These are phyloP conservation scores for Colletotrichum aenigma DNA, from an alignment of 2,329 filamentous ascomycete genomes.

Conservation along the genomic window DNA sequence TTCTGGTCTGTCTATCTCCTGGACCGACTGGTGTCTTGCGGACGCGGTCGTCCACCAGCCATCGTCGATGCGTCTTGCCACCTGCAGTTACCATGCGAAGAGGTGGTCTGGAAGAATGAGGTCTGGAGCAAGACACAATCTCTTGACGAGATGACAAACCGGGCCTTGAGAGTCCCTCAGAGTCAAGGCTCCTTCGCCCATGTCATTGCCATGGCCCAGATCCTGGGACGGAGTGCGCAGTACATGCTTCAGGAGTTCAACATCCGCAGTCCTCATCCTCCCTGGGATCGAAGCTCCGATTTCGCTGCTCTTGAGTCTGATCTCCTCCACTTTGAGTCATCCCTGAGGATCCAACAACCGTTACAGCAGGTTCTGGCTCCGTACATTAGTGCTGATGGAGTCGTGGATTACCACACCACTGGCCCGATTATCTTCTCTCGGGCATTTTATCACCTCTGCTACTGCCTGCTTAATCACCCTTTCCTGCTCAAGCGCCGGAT, in stretches of 20 bases:
- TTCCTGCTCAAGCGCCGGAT: neutral
- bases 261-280: neutral
- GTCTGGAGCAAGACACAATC: neutral
- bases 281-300: neutral
- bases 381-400: neutral
- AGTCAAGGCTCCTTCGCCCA: neutral
- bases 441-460: neutral
- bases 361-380: neutral
- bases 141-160: neutral
- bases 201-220: neutral
- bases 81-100: conserved; percentile 31
- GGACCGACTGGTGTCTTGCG: conserved; percentile 39
- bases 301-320: neutral
- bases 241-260: neutral
- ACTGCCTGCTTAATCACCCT: neutral
- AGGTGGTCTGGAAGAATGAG: neutral
- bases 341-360: neutral
- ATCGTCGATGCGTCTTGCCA: conserved; percentile 36
- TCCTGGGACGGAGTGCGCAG: neutral
- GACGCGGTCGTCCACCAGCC: conserved; percentile 34
- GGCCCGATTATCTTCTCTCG: neutral
- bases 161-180: neutral
- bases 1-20: conserved; percentile 44
- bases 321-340: neutral
- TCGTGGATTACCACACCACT: neutral